phyloP scores from a whole-genome alignment of 169 alveolate species.

The Besnoitia besnoiti region DNA sequence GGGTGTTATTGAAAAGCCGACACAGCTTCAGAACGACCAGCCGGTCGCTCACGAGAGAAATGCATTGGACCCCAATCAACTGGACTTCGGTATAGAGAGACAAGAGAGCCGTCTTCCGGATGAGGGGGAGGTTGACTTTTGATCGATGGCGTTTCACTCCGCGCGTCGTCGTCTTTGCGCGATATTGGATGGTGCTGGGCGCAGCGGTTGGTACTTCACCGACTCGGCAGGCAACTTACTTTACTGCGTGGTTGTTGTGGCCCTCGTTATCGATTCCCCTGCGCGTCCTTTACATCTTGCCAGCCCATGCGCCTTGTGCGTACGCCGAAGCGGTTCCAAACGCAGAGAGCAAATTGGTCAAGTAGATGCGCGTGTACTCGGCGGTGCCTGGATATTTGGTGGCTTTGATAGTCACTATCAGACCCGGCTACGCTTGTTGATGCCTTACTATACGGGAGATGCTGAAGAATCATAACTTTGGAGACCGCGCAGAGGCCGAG shows the following conservation, averaged over 20 bases:
- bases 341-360: neutral
- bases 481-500: neutral
- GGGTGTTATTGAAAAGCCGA: neutral
- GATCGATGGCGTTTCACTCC: too few relatives aligned
- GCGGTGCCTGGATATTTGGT: neutral
- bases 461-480: neutral
- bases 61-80: neutral
- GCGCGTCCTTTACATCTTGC: neutral
- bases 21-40: neutral
- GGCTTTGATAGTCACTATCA: neutral
- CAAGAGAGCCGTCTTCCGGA: constrained; percentile 37
- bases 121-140: neutral
- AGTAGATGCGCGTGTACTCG: neutral
- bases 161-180: neutral
- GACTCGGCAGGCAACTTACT: too few relatives aligned
- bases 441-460: neutral
- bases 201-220: too few relatives aligned
- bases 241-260: too few relatives aligned
- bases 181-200: too few relatives aligned
- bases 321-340: neutral
- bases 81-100: constrained; percentile 4
- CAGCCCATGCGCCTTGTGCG: neutral
- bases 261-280: too few relatives aligned
- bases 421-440: neutral
- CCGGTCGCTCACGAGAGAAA: neutral